Evolutionary conservation across 306 rosid genomes (phyloP), one percentile per base, ranked within the genome.

Genomic region (Neltuma alba): DNA sequence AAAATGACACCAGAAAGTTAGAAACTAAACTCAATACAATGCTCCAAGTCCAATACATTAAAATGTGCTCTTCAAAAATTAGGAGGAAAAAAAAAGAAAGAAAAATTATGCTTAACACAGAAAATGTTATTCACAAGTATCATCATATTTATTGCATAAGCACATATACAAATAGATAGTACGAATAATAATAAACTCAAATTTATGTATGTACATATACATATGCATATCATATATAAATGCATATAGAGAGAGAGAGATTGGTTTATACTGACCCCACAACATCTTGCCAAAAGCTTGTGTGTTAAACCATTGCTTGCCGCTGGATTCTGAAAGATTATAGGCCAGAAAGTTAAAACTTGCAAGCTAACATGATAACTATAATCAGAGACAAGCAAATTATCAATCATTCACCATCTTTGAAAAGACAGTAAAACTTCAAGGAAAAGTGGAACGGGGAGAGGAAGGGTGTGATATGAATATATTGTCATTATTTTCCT

Each of bases 281-380:
- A 95, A 77, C 99, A 95, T 34, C 92, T 72, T 72, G 93, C 73
- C 70, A 95, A 33, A 79, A 95, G 75, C 80, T 85, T 88, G 79
- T 92, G 94, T 0, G 96, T 92, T 42, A 95, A 15, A 48, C 97
- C 96, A 73, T 81, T 81, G 83, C 77, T 84, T 88, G 91, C 86
- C 61, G 60, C 83, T 23, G 98, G 82, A 80, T 75, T 74, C 99
- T 95, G 91, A 83, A 91, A 85, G 33, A 27, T 67, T 77, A 67
- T 21, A 20, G 37, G 64, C 58, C 83, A 82, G 83, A n/a, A 73
- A 77, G 74, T 84, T 81, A 72, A 7, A 55, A 52, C 66, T 34
- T 60, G 58, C 36, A 68, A 27, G 47, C 70, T 20, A 80, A 66
- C 69, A 28, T 38, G 67, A 72, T 47, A 38, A 68, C 74, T 61